Conservation (phyloP, 495 filamentous ascomycete genomes). For the Trypethelium eluteriae region DNA sequence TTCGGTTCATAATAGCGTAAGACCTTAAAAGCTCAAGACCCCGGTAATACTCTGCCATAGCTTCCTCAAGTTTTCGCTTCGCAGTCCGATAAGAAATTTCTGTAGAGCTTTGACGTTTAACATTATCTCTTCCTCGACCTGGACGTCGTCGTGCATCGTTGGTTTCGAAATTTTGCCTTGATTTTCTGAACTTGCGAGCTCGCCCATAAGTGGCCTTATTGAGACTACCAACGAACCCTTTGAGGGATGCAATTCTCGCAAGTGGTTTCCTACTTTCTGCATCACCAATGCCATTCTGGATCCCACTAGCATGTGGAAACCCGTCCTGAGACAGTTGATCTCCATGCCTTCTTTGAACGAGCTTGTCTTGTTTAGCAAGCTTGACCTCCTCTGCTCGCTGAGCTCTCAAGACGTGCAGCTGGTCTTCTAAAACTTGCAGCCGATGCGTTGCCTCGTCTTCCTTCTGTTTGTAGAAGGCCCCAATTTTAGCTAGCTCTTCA, state of each 20-base stretch:
- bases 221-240: not conserved
- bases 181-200: not conserved
- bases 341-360: slow-evolving; percentile 20
- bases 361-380: slow-evolving; percentile 33
- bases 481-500: slow-evolving; percentile 72
- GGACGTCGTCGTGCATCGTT: slow-evolving; percentile 33
- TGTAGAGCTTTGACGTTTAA: slow-evolving; percentile 30
- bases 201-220: not conserved
- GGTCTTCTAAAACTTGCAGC: slow-evolving; percentile 61
- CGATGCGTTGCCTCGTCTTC: slow-evolving; percentile 70
- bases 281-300: not conserved
- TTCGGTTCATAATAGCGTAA: slow-evolving; percentile 79
- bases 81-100: slow-evolving; percentile 74
- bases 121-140: slow-evolving; percentile 29
- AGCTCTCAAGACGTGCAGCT: slow-evolving; percentile 83
- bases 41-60: slow-evolving; percentile 86
- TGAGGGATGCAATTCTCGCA: not conserved
- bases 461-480: slow-evolving; percentile 73
- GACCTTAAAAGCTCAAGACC: slow-evolving; percentile 85
- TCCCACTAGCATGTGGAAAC: not conserved
- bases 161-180: slow-evolving; percentile 39
- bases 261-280: not conserved
- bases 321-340: not conserved
- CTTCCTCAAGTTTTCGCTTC: slow-evolving; percentile 83
- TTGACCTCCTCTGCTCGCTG: slow-evolving; percentile 64